These are phyloP conservation scores for Peniophora sp. DNA, from an alignment of 1,284 basidiomycete genomes.

Conservation along the genomic window DNA sequence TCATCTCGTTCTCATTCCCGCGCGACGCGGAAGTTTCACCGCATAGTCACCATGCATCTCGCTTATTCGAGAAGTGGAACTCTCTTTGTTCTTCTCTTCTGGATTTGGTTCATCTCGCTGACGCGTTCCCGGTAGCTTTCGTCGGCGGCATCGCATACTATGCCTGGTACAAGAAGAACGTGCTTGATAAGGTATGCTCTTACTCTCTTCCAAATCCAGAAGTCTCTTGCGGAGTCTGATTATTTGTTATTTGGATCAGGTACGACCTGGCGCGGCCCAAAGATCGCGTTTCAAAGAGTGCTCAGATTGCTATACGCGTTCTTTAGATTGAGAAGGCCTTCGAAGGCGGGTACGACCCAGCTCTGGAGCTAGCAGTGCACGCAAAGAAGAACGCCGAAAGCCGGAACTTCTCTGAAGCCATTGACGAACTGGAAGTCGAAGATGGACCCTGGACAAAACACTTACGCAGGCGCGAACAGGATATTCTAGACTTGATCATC, in stretches of 20 bases:
- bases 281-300: conserved; percentile 12
- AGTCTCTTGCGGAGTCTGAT: too few relatives aligned
- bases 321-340: conserved; percentile 59
- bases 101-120: neutral
- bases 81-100: neutral
- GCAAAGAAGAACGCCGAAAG: conserved; percentile 22
- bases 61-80: neutral
- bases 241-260: too few relatives aligned
- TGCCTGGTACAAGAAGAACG: conserved; percentile 74
- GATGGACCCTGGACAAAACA: conserved; percentile 48
- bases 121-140: conserved; percentile 37
- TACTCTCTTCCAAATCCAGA: too few relatives aligned
- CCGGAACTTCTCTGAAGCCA: conserved; percentile 9
- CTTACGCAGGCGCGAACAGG: conserved; percentile 65
- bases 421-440: conserved; percentile 31
- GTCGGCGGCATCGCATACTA: conserved; percentile 67
- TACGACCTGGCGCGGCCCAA: too few relatives aligned
- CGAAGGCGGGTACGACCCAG: conserved; percentile 64
- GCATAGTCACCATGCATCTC: too few relatives aligned
- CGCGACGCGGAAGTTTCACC: too few relatives aligned
- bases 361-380: conserved; percentile 60
- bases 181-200: conserved; percentile 58
- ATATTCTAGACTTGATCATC: conserved; percentile 71
- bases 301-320: conserved; percentile 1
- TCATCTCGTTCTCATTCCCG: too few relatives aligned